Evolutionary conservation across 2,329 filamentous ascomycete genomes (phyloP).

Genomic region (Mariannaea elegans): DNA sequence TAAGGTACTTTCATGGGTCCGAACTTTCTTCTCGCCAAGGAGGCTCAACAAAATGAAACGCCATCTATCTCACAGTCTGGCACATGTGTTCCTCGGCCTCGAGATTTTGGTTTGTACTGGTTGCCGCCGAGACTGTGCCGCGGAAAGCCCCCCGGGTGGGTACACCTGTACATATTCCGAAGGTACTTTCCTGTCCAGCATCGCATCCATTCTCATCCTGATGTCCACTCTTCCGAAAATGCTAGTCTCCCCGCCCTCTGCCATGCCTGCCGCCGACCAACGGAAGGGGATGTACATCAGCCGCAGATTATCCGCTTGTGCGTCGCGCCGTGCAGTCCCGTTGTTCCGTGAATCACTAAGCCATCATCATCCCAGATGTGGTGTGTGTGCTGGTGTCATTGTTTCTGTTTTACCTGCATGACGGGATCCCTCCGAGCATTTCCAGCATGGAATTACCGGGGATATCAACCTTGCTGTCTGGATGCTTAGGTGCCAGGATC

Average conservation of each 20-base stretch:
- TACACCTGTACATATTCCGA: not conserved
- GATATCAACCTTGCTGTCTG: not conserved
- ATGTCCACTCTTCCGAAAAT: not conserved
- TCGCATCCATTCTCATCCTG: too few species aligned
- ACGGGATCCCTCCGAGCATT: not conserved
- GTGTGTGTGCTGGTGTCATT: not conserved
- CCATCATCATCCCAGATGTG: not conserved
- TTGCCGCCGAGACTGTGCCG: not conserved
- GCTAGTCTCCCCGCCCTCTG: constrained; percentile 12
- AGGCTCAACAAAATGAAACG: too few species aligned
- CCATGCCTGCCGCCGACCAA: not conserved
- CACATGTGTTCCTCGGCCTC: too few species aligned
- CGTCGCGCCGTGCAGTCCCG: not conserved
- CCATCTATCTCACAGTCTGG: too few species aligned
- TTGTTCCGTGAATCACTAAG: not conserved
- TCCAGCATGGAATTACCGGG: not conserved
- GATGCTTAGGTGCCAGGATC: not conserved
- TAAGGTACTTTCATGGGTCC: too few species aligned
- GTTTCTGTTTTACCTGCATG: not conserved
- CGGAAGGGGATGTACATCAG: not conserved
- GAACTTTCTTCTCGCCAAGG: too few species aligned
- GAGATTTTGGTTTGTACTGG: too few species aligned
- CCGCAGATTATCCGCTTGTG: constrained; percentile 4
- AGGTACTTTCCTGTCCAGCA: too few species aligned
- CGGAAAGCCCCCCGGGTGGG: not conserved